Evolutionary conservation across 179 eudicot species (phyloP), one percentile per base, ranked within the genome.

Genomic region (Camellia oleifera): DNA sequence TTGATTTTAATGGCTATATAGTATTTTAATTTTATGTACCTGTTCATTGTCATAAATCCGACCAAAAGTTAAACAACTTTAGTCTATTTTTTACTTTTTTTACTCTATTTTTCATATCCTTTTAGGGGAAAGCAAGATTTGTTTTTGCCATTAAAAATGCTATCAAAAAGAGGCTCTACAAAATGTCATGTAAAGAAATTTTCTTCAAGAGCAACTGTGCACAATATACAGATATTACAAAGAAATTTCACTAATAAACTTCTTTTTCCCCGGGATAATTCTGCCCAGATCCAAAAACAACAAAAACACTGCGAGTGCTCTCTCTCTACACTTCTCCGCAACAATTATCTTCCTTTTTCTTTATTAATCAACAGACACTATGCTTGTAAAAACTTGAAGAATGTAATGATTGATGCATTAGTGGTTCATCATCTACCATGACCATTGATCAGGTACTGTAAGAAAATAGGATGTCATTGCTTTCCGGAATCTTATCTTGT

Each of bases 401-500:
- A 79, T 58, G 1, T 3, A 7, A 69, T 26, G 40, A 53, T 26
- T 32, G 40, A 32, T 32, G 40, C 40, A 32, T 32, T 32, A 32
- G 23, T 4, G 23, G 63, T 67, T 87, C 73, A 91, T 0, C 90
- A 83, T 42, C 86, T 76, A 94, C 0, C 91, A 84, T 42, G 94
- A 89, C 99, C 98, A 97, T 81, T 94, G 97, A 83, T 97, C 97
- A 0, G 99, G 98, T 3, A 97, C 95, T 0, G 99, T 95, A 67
- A 97, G 94, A 73, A 97, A 97, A 82, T 97, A 94, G 8, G 90
- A 81, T 0, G 99, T 97, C 99, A 97, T 97, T 11, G 99, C 99
- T 84, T 95, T 97, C 46, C 99, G 86, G 85, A 97, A 97, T 80
- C 99, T 87, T 80, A 81, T 90, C 90, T 97, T 97, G 91, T 97